These are phyloP conservation scores for Dioszegia crocea DNA, from an alignment of 768 basidiomycete species.

Conservation along the genomic window DNA sequence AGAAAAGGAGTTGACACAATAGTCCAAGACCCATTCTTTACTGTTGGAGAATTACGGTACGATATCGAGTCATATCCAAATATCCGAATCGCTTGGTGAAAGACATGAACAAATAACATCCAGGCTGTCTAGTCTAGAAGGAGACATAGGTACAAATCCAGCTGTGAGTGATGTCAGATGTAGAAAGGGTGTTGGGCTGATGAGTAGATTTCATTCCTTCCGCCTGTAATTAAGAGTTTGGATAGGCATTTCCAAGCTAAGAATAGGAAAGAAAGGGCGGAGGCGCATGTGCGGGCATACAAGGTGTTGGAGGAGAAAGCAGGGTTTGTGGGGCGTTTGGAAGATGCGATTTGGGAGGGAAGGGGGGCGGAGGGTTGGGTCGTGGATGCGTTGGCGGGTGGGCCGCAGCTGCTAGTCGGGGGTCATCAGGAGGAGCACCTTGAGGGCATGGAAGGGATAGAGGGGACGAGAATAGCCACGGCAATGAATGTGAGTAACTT, in stretches of 20 bases:
- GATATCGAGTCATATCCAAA: slow-evolving; percentile 64
- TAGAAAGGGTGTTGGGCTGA: neutral
- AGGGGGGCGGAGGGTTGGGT: slow-evolving; percentile 37
- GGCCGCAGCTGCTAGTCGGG: too few relatives aligned
- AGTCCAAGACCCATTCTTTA: slow-evolving; percentile 27
- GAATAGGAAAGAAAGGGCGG: slow-evolving; percentile 12
- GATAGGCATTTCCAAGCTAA: slow-evolving; percentile 25
- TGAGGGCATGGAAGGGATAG: slow-evolving; percentile 13
- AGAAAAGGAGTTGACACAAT: neutral
- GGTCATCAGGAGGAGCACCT: too few relatives aligned
- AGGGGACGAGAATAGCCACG: slow-evolving; percentile 17
- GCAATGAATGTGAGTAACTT: slow-evolving; percentile 24
- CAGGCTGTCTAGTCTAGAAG: slow-evolving; percentile 63
- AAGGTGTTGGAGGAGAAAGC: slow-evolving; percentile 12
- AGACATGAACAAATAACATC: slow-evolving; percentile 61
- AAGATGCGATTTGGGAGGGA: slow-evolving; percentile 32
- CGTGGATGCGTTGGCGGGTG: slow-evolving; percentile 16
- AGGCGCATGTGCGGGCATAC: slow-evolving; percentile 19
- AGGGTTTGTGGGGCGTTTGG: slow-evolving; percentile 24
- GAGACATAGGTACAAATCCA: slow-evolving; percentile 32
- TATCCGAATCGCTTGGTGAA: slow-evolving; percentile 56
- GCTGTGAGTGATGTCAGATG: slow-evolving; percentile 12
- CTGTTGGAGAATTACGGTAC: slow-evolving; percentile 21
- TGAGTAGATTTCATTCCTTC: slow-evolving; percentile 36
- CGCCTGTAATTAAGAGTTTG: slow-evolving; percentile 22